Percentiles rank a stretch among this genome's conserved stretches.
phyloP scores from a whole-genome alignment of 1,139 yeast genomes.

The Yamadazyma blattariae region DNA sequence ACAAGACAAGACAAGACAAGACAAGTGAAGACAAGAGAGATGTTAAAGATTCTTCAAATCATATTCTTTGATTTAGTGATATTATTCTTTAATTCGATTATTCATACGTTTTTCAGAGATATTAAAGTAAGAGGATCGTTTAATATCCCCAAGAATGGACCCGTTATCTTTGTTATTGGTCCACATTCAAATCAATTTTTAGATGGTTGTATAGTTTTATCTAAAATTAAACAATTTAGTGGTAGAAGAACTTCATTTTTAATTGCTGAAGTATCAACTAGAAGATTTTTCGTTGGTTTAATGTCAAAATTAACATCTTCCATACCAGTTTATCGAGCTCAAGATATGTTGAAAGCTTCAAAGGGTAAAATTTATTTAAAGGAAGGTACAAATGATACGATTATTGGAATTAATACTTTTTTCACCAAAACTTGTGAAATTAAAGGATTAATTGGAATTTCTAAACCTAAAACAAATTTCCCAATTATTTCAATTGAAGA shows the following conservation, averaged over 20 bases:
- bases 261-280: slow-evolving; percentile 64
- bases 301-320: slow-evolving; percentile 58
- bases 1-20: no score
- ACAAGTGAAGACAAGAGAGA: no score
- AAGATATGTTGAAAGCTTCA: slow-evolving; percentile 52
- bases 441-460: slow-evolving; percentile 63
- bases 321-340: slow-evolving; percentile 74
- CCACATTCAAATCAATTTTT: slow-evolving; percentile 49
- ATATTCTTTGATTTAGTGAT: slow-evolving; percentile 34
- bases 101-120: slow-evolving; percentile 44
- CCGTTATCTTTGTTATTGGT: slow-evolving; percentile 44
- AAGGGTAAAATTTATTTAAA: slow-evolving; percentile 44
- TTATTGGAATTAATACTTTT: slow-evolving; percentile 44
- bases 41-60: not conserved
- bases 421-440: slow-evolving; percentile 44
- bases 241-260: slow-evolving; percentile 53
- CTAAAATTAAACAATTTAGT: slow-evolving; percentile 30
- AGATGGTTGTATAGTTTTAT: slow-evolving; percentile 42
- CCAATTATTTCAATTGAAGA: slow-evolving; percentile 49
- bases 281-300: slow-evolving; percentile 50
- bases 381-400: slow-evolving; percentile 22
- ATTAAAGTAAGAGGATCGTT: slow-evolving; percentile 39
- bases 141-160: slow-evolving; percentile 38
- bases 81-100: slow-evolving; percentile 33
- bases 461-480: slow-evolving; percentile 57